A percentile compares a stretch with the other conserved stretches of the same genome.
These are phyloP conservation scores for Mycena rosella DNA, from an alignment of 768 basidiomycete genomes.

Conservation along the genomic window DNA sequence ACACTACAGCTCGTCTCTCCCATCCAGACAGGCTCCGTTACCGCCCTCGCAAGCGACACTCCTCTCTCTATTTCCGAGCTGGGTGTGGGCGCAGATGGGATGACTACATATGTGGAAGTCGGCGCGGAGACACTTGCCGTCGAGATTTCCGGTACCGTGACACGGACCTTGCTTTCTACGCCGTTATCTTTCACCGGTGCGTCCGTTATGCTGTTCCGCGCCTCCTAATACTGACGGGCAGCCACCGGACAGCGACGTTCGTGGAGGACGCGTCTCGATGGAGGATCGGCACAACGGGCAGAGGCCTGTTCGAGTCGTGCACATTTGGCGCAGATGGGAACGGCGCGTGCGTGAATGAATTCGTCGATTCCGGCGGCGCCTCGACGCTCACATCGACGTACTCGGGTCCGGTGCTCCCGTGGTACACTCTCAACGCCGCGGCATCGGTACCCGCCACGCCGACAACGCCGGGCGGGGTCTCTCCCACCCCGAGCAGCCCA, in stretches of 20 bases:
- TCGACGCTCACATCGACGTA: conserved; percentile 4
- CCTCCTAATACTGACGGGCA: no score
- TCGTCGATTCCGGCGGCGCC: neutral
- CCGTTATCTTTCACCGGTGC: conserved; percentile 20
- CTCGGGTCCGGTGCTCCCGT: conserved; percentile 20
- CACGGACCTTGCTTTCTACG: conserved; percentile 3
- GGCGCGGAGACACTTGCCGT: conserved; percentile 25
- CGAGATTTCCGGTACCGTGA: conserved; percentile 20
- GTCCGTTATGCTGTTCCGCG: neutral
- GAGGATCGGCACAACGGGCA: conserved; percentile 10
- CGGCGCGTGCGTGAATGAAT: conserved; percentile 14
- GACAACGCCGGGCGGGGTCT: no score
- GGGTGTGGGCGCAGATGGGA: conserved; percentile 26
- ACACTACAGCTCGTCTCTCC: no score
- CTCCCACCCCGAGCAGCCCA: no score
- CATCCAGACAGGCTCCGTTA: no score
- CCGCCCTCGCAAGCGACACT: no score
- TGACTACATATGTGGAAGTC: conserved; percentile 23
- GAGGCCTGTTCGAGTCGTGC: conserved; percentile 16
- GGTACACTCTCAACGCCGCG: conserved; percentile 26
- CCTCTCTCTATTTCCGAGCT: conserved; percentile 9
- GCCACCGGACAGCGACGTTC: conserved; percentile 20
- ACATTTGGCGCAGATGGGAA: conserved; percentile 14
- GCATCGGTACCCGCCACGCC: neutral
- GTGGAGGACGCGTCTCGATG: conserved; percentile 18